Conservation (phyloP, 768 basidiomycete genomes). For the Sporobolomyces pararoseus region DNA sequence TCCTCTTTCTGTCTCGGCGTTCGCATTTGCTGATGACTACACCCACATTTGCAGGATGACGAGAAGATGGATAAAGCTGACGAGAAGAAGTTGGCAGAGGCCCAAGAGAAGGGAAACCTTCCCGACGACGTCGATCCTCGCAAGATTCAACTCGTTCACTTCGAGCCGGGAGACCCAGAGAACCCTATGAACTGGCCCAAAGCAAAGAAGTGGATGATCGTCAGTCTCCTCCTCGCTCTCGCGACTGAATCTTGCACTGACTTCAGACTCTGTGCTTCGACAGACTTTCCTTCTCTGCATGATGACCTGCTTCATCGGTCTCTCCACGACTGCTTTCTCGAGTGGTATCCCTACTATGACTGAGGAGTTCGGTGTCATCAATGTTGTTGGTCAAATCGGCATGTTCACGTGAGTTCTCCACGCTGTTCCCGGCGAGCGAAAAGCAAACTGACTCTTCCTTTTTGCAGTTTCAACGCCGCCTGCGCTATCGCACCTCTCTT, state of each 20-base stretch:
- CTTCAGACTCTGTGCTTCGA: neutral
- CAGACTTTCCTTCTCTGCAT: slow-evolving; percentile 32
- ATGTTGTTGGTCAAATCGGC: slow-evolving; percentile 41
- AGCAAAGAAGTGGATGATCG: slow-evolving; percentile 29
- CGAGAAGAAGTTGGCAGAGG: neutral
- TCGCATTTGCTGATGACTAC: neutral
- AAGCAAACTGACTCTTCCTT: neutral
- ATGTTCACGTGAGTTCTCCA: slow-evolving; percentile 34
- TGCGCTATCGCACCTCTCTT: slow-evolving; percentile 37
- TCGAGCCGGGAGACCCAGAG: slow-evolving; percentile 44
- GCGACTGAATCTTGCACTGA: neutral
- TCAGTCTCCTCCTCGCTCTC: neutral
- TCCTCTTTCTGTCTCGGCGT: neutral
- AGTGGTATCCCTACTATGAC: slow-evolving; percentile 35
- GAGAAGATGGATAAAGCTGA: neutral
- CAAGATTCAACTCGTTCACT: slow-evolving; percentile 42
- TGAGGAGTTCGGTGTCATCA: slow-evolving; percentile 38
- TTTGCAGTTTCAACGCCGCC: slow-evolving; percentile 25
- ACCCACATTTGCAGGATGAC: neutral
- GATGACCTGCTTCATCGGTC: slow-evolving; percentile 42
- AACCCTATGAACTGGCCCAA: slow-evolving; percentile 36
- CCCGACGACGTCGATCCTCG: slow-evolving; percentile 15
- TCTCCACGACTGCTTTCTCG: slow-evolving; percentile 42
- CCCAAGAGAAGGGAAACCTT: slow-evolving; percentile 3
- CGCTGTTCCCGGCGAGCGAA: neutral